Evolutionary conservation across 495 filamentous ascomycete species (phyloP).

Genomic region (Neurospora sp.): DNA sequence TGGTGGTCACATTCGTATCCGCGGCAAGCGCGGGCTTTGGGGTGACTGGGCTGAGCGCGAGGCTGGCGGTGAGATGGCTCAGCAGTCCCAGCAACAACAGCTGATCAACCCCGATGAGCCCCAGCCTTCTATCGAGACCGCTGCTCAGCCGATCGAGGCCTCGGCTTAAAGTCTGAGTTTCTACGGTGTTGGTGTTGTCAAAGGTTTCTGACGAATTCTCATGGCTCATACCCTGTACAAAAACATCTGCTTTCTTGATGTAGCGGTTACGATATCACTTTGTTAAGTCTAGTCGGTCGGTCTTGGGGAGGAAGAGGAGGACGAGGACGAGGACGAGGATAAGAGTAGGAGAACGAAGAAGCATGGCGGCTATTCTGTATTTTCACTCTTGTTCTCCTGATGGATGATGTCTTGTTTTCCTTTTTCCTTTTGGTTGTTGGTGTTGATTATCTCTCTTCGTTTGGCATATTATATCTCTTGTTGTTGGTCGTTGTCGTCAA

Average conservation of each 20-base stretch:
- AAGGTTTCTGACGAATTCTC: neutral
- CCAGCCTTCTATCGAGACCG: constrained; percentile 22
- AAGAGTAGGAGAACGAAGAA: neutral
- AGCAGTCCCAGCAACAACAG: constrained; percentile 27
- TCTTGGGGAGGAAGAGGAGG: neutral
- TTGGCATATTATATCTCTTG: constrained; percentile 4
- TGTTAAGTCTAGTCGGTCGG: neutral
- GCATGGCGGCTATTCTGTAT: neutral
- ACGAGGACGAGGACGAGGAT: neutral
- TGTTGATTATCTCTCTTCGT: constrained; percentile 2
- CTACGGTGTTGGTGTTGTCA: neutral
- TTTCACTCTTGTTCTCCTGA: neutral
- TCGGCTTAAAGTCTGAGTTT: neutral
- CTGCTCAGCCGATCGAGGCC: constrained; percentile 8
- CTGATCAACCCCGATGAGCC: constrained; percentile 9
- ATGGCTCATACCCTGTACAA: neutral
- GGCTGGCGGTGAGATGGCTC: constrained; percentile 48
- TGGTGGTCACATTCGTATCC: constrained; percentile 67
- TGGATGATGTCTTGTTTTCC: neutral
- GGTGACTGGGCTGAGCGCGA: constrained; percentile 88
- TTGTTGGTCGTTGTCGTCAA: constrained; percentile 13
- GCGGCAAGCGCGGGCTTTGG: constrained; percentile 86
- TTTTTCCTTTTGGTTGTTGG: neutral
- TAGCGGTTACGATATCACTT: neutral
- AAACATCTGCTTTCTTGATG: neutral